Conservation (phyloP, 257 asterid genomes). For the Forsythia suspensa region DNA sequence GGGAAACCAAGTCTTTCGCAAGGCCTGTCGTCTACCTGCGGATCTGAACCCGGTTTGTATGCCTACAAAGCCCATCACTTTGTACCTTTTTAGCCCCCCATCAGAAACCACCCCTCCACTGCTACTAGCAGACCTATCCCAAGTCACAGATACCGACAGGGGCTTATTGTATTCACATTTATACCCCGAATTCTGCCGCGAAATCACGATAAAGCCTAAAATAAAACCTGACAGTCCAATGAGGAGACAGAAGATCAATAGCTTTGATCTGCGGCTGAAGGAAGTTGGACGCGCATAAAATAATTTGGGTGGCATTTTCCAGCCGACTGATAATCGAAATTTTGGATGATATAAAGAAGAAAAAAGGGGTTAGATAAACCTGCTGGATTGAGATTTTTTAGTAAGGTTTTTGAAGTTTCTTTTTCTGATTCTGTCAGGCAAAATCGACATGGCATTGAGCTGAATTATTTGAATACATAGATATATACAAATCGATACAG, state of each 20-base stretch:
- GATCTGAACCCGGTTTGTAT: conserved; percentile 91
- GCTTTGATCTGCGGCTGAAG: conserved; percentile 54
- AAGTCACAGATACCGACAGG: conserved; percentile 66
- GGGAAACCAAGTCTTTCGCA: conserved; percentile 96
- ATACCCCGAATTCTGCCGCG: conserved; percentile 38
- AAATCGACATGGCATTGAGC: conserved; percentile 1
- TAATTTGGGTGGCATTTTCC: conserved; percentile 74
- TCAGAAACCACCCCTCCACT: conserved; percentile 27
- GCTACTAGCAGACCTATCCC: conserved; percentile 59
- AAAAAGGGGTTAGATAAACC: background rate
- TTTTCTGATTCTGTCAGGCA: conserved; percentile 24
- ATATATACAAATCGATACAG: background rate
- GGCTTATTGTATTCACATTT: conserved; percentile 56
- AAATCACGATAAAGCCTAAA: conserved; percentile 54
- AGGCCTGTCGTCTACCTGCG: conserved; percentile 66
- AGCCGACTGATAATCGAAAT: background rate
- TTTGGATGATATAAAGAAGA: background rate
- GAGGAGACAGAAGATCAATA: conserved; percentile 39
- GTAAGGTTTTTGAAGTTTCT: conserved; percentile 26
- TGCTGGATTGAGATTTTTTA: background rate
- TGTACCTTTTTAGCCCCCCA: conserved; percentile 62
- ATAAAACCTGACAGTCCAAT: conserved; percentile 57
- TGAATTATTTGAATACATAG: background rate
- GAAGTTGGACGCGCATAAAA: conserved; percentile 66
- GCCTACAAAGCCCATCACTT: conserved; percentile 94